Evolutionary conservation across 805 yeast genomes (phyloP).

Genomic region (Nakazawaea ernobii): DNA sequence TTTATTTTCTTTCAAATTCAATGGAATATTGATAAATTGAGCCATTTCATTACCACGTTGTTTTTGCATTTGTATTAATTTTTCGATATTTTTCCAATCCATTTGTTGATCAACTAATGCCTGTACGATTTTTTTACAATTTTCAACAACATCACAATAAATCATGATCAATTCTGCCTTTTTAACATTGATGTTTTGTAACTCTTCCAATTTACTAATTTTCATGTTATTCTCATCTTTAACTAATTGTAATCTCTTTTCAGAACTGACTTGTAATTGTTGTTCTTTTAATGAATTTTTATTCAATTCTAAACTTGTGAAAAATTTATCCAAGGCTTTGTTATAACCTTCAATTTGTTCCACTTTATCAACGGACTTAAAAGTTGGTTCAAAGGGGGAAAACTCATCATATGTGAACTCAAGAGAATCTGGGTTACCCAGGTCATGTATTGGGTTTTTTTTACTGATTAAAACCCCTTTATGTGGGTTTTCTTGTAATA

Average conservation of each 20-base stretch:
- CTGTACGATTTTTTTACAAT: constrained; percentile 64
- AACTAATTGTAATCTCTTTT: constrained; percentile 69
- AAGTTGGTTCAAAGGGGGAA: constrained; percentile 45
- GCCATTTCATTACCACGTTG: constrained; percentile 62
- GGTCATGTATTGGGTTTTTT: constrained; percentile 44
- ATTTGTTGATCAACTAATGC: constrained; percentile 70
- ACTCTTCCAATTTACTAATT: constrained; percentile 55
- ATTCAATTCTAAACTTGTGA: constrained; percentile 79
- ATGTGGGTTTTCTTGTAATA: constrained; percentile 31
- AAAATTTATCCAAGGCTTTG: constrained; percentile 74
- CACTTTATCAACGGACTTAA: constrained; percentile 21
- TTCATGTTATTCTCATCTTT: constrained; percentile 66
- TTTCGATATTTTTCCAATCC: constrained; percentile 92
- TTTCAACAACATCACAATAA: constrained; percentile 65
- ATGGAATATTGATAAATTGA: constrained; percentile 52
- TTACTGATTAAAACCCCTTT: constrained; percentile 63
- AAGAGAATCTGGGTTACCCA: constrained; percentile 31
- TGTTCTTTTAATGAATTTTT: constrained; percentile 71
- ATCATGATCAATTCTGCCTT: constrained; percentile 72
- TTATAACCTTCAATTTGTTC: constrained; percentile 61
- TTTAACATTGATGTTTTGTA: constrained; percentile 56
- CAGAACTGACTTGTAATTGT: constrained; percentile 70
- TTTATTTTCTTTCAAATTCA: constrained; percentile 64
- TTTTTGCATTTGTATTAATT: constrained; percentile 65
- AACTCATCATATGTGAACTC: constrained; percentile 47